Evolutionary conservation across 805 yeast genomes (phyloP), one percentile per base, ranked within the genome.

Genomic region (Zygoascus biomembranicola): DNA sequence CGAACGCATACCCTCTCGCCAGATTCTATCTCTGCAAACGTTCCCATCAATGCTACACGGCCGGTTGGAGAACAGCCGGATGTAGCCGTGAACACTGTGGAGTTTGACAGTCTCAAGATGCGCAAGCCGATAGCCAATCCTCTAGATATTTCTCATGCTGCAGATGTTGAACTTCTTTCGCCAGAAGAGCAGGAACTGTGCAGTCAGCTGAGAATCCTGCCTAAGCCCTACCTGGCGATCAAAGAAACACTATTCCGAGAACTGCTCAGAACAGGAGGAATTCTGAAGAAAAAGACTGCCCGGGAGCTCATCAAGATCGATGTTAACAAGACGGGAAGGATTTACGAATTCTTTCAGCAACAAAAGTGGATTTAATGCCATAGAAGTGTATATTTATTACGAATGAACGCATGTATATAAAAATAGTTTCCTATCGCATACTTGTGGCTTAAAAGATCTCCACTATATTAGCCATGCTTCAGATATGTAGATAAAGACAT

Each of bases 201-300:
- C 70, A 77, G 90, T 4, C 85, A 82, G 49, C 74, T 95, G 57
- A 80, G 95, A 57, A 84, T 95, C 10, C 70, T 86, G 53, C 99
- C 99, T 14, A 92, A 94, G 67, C 95, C 98, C 2, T 94, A 92
- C 64, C 73, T 94, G 56, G 96, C 95, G 2, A 87, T 94, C 58
- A 94, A 94, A 65, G 96, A 88, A 66, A 81, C 88, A 2, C 69
- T 94, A 53, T 89, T 94, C 74, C 80, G 95, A 61, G 97, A 90
- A 65, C 80, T 95, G 32, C 73, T 90, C 42, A 82, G 87, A 59
- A 83, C 86, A 44, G 95, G 95, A 42, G 98, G 98, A 5, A 70
- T 77, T 6, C 67, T 94, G 63, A 87, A 87, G 71, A 85, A 87
- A 70, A 84, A 87, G 63, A 83, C 85, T 16, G 94, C 95, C n/a